Evolutionary conservation across 2,329 filamentous ascomycete species (phyloP), one percentile per base, ranked within the genome.

Genomic region (Ophiostoma sp.): DNA sequence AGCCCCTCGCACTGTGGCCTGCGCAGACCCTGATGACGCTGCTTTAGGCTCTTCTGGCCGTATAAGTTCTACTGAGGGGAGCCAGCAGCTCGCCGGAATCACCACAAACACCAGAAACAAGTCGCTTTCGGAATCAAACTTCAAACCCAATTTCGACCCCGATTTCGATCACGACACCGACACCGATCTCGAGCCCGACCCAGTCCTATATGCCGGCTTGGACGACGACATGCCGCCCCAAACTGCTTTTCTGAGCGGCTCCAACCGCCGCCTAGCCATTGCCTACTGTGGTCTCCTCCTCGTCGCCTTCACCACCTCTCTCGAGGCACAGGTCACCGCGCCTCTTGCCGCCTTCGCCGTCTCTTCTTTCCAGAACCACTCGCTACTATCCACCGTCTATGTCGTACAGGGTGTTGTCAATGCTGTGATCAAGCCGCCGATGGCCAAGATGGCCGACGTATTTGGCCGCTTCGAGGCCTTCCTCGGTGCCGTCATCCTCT

Each of bases 371-470:
- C 81, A 82, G 66, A 83, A 84, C 69, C 88, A 90, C 76, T 89
- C 87, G 2, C 79, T 90, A 69, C 82, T 90, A 60, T 87, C 88
- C 20, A 90, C 87, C 0, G 85, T 90, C 33, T 81, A 84, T 36
- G 87, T 90, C 13, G 83, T 90, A 10, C 86, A 89, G 72, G 84
- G 85, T 74, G 85, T 90, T 4, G 87, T 90, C 20, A 85, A 89
- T 76, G 85, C 86, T 68, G 83, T 88, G 66, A 83, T 87, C 74
- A 87, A 88, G 73, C 84, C 86, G 2, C 85, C 85, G 11, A 84
- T 88, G 81, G 84, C 86, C 69, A 88, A 88, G 76, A 80, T 88
- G 52, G 85, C 86, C 57, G 85, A 88, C 73, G 86, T 88, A 0
- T 88, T 88, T 74, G 87, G 87, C 67, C 85, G 86, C 36, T 82